These are phyloP conservation scores for Metschnikowia lachancei DNA, from an alignment of 805 yeast genomes.

Conservation along the genomic window DNA sequence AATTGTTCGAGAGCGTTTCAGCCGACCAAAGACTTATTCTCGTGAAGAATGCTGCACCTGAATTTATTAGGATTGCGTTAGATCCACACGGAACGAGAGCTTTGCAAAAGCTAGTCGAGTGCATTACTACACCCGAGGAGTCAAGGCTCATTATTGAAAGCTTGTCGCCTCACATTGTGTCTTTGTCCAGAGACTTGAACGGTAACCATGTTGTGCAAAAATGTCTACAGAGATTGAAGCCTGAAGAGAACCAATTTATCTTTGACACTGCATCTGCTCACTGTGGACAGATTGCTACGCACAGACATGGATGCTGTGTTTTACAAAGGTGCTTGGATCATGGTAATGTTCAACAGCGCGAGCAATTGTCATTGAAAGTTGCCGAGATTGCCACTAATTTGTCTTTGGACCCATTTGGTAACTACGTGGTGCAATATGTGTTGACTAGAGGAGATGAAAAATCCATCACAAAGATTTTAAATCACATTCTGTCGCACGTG, in stretches of 20 bases:
- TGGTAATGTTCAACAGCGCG: constrained; percentile 70
- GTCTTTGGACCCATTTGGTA: constrained; percentile 92
- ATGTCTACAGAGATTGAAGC: constrained; percentile 69
- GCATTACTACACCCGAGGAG: constrained; percentile 70
- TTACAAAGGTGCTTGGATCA: constrained; percentile 92
- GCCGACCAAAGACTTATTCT: constrained; percentile 67
- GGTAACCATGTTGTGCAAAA: constrained; percentile 97
- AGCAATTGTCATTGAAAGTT: constrained; percentile 62
- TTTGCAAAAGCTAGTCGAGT: constrained; percentile 86
- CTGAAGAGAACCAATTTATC: constrained; percentile 78
- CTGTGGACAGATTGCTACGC: constrained; percentile 83
- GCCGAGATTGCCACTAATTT: constrained; percentile 66
- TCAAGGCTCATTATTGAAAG: constrained; percentile 58
- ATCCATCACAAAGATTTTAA: constrained; percentile 32
- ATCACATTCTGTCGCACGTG: constrained; percentile 36
- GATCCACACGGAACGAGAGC: constrained; percentile 98
- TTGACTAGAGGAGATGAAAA: constrained; percentile 47
- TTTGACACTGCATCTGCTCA: constrained; percentile 78
- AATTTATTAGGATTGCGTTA: constrained; percentile 74
- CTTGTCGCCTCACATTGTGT: constrained; percentile 68
- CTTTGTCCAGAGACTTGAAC: constrained; percentile 81
- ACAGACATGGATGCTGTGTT: constrained; percentile 94
- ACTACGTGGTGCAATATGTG: constrained; percentile 94
- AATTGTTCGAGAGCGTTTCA: constrained; percentile 73
- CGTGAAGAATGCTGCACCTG: constrained; percentile 68